Conservation (phyloP, 208 protist species). For the Angomonas ambiguus region DNA sequence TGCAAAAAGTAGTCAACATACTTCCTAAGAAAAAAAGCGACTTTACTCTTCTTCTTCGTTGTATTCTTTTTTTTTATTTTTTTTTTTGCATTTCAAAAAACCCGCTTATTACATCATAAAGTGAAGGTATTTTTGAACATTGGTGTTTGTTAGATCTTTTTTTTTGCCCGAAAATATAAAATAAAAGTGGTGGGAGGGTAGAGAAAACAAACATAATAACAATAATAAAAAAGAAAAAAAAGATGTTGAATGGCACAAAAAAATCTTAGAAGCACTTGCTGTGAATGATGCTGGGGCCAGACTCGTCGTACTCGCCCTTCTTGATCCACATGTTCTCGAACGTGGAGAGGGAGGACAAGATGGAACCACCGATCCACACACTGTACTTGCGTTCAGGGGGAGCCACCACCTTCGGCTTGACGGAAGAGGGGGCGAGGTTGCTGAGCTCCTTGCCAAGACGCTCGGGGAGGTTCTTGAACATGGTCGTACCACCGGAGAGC, state of each 20-base stretch:
- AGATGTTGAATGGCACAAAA: slow-evolving; percentile 1
- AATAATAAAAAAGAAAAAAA: neutral
- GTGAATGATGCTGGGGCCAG: slow-evolving; percentile 96
- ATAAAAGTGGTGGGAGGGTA: no score
- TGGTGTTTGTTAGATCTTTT: no score
- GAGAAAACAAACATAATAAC: neutral
- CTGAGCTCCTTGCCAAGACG: slow-evolving; percentile 95
- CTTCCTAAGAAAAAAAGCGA: slow-evolving; percentile 31
- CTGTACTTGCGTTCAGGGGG: slow-evolving; percentile 95
- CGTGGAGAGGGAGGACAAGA: slow-evolving; percentile 95
- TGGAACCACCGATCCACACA: slow-evolving; percentile 98
- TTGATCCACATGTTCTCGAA: slow-evolving; percentile 99
- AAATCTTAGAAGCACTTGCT: slow-evolving; percentile 95
- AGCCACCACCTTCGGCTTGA: slow-evolving; percentile 96
- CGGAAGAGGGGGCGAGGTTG: slow-evolving; percentile 92
- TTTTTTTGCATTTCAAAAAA: neutral
- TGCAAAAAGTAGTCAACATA: neutral
- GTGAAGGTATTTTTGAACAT: no score
- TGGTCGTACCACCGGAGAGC: slow-evolving; percentile 94
- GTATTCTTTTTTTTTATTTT: neutral
- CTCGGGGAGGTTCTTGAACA: slow-evolving; percentile 97
- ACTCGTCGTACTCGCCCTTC: slow-evolving; percentile 98
- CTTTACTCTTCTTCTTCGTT: slow-evolving; percentile 26
- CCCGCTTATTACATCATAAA: neutral
- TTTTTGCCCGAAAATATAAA: no score